These are phyloP conservation scores for Gracilaria gracilis DNA, from an alignment of 23 red algal species.

Conservation along the genomic window DNA sequence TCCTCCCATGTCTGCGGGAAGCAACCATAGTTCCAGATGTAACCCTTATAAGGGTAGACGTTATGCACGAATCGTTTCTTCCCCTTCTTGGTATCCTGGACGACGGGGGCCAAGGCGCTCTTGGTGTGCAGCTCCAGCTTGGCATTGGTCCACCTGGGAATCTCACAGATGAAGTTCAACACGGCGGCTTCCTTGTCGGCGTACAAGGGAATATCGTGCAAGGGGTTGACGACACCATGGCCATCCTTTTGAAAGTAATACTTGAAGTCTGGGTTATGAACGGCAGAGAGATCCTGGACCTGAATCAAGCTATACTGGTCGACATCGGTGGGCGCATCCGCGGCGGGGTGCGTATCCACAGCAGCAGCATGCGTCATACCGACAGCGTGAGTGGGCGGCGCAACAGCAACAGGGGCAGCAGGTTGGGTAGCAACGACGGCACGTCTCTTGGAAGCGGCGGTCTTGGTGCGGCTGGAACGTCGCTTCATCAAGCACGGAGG, in stretches of 20 bases:
- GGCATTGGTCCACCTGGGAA: constrained; percentile 96
- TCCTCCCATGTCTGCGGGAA: constrained; percentile 99
- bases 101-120: constrained; percentile 88
- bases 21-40: constrained; percentile 99
- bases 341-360: not conserved
- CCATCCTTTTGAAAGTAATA: constrained; percentile 83
- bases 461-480: not conserved
- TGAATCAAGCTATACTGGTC: constrained; percentile 48
- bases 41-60: constrained; percentile 99
- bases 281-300: constrained; percentile 57
- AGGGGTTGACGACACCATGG: constrained; percentile 84
- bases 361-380: constrained; percentile 9
- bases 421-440: not conserved
- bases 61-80: constrained; percentile 98
- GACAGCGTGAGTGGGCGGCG: not conserved
- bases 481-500: not conserved
- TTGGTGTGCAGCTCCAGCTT: constrained; percentile 95
- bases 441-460: not conserved
- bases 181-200: constrained; percentile 86
- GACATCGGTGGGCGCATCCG: not conserved
- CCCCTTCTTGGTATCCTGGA: constrained; percentile 98
- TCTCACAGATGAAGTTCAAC: constrained; percentile 96
- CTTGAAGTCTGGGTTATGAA: constrained; percentile 62
- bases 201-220: constrained; percentile 97
- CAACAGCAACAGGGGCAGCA: not conserved